phyloP scores from a whole-genome alignment of 352 stramenopile genomes.

The Globisporangium alternatum region DNA sequence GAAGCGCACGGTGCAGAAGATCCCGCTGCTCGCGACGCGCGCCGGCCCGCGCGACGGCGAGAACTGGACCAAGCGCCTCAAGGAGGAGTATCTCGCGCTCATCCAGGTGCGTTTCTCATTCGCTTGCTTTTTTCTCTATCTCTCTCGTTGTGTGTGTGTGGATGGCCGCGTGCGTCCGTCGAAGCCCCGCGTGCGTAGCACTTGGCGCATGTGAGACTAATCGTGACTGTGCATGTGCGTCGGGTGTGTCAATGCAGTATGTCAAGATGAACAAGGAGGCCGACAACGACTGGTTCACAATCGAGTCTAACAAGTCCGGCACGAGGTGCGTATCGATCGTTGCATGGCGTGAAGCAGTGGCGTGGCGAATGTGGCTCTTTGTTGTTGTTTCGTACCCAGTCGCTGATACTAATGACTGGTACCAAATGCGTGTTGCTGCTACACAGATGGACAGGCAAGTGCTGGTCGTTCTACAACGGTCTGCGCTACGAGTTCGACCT shows the following conservation, averaged over 20 bases:
- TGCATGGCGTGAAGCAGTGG: not conserved
- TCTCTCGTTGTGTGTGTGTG: not conserved
- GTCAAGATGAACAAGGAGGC: conserved; percentile 89
- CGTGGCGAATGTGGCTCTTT: not conserved
- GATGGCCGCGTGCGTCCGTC: not conserved
- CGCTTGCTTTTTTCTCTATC: not conserved
- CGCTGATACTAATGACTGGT: not conserved
- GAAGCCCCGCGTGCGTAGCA: not conserved
- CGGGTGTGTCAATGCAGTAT: conserved; percentile 34
- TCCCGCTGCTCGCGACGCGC: conserved; percentile 77
- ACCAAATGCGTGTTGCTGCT: not conserved
- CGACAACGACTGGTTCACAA: conserved; percentile 90
- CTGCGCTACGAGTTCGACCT: conserved; percentile 86
- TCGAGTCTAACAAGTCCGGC: conserved; percentile 81
- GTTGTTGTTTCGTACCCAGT: conserved; percentile 5
- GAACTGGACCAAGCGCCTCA: conserved; percentile 77
- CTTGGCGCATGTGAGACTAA: not conserved
- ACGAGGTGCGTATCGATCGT: conserved; percentile 34
- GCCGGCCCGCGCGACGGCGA: conserved; percentile 78
- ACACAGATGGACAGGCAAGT: conserved; percentile 79
- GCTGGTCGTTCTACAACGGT: conserved; percentile 86
- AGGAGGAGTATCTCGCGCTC: conserved; percentile 85
- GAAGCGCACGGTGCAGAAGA: conserved; percentile 81
- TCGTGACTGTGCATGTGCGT: not conserved
- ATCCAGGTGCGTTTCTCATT: conserved; percentile 46